These are phyloP conservation scores for Sanguinoderma infundibulare DNA, from an alignment of 1,284 basidiomycete species.

Conservation along the genomic window DNA sequence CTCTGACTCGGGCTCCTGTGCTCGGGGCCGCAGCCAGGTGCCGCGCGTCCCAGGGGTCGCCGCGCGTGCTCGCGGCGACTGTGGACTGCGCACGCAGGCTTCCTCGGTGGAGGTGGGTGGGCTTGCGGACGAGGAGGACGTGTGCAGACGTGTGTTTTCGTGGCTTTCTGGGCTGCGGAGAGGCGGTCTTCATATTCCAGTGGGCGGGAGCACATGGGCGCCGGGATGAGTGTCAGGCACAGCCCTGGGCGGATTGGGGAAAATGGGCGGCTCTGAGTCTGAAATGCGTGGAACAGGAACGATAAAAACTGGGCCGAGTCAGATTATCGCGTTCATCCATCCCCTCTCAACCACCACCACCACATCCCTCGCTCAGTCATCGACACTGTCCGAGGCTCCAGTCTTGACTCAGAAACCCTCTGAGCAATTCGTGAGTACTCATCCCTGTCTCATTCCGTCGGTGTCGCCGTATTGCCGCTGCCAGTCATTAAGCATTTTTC, in stretches of 20 bases:
- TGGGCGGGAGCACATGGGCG: conserved; percentile 18
- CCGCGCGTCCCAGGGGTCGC: not conserved
- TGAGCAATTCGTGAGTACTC: conserved; percentile 34
- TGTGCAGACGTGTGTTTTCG: conserved; percentile 12
- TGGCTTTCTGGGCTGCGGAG: conserved; percentile 11
- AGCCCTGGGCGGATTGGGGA: conserved; percentile 11
- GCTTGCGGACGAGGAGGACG: conserved; percentile 6
- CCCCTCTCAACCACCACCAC: conserved; percentile 31
- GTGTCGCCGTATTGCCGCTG: conserved; percentile 30
- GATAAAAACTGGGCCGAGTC: conserved; percentile 46
- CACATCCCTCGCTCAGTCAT: conserved; percentile 30
- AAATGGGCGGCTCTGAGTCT: conserved; percentile 44
- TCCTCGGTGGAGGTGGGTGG: not conserved
- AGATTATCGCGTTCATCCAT: conserved; percentile 27
- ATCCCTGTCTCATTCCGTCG: conserved; percentile 25
- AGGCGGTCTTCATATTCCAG: conserved; percentile 13
- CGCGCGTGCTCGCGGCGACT: conserved; percentile 11
- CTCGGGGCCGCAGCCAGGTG: conserved; percentile 16
- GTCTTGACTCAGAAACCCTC: conserved; percentile 23
- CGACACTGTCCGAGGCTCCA: conserved; percentile 29
- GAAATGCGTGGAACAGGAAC: conserved; percentile 44
- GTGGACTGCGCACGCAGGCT: conserved; percentile 25
- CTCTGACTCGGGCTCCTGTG: conserved; percentile 23
- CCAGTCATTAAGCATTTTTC: conserved; percentile 26
- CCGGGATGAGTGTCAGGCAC: conserved; percentile 24